Base-by-base conservation (phyloP, 2,329 filamentous ascomycete species). In the Colletotrichum gigasporum region DNA sequence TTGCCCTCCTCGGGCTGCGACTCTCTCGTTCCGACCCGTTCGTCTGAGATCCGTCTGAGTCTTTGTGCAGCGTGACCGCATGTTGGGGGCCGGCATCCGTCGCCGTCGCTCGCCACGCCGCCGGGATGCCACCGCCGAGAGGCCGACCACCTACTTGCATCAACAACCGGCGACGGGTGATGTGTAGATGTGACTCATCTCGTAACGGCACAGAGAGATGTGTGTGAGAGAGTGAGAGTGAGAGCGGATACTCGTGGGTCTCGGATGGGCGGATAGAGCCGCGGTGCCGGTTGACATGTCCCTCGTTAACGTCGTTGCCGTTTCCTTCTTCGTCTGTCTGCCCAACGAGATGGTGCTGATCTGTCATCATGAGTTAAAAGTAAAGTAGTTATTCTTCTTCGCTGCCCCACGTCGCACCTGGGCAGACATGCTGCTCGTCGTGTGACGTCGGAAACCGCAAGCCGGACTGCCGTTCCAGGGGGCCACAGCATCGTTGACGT, bases 341-440 rank as follows among this genome's bases (percentile, higher is more conserved):
- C 9, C 16, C 16, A 14, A 35, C 44, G 42, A 37, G n/a, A 39
- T 22, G 16, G 42, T 44, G 12, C 34, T 34, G 53, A 32, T 32
- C 42, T 18, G 32, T 61, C 18, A 54, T 37, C 30, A 28, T 32
- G 16, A 4, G 30, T 28, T 22, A 37, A 44, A 39, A 9, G 28
- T 24, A 26, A 35, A 5, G 26, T n/a, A n/a, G n/a, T 48, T 26
- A 20, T 48, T 24, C 9, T 54, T 58, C 11, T 8, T 11, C 22
- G n/a, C 30, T n/a, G 35, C 16, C 26, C 39, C 45, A 34, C n/a
- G 47, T 60, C 28, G 39, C 28, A 59, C 54, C 54, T 34, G 24
- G 53, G 37, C 54, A 53, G 30, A 47, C 60, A 47, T 63, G 39
- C 54, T 60, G 39, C 54, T 60, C 18, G 51, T 44, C 16, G 54